These are phyloP conservation scores for Knufia petricola DNA, from an alignment of 2,329 filamentous ascomycete genomes.

Conservation along the genomic window DNA sequence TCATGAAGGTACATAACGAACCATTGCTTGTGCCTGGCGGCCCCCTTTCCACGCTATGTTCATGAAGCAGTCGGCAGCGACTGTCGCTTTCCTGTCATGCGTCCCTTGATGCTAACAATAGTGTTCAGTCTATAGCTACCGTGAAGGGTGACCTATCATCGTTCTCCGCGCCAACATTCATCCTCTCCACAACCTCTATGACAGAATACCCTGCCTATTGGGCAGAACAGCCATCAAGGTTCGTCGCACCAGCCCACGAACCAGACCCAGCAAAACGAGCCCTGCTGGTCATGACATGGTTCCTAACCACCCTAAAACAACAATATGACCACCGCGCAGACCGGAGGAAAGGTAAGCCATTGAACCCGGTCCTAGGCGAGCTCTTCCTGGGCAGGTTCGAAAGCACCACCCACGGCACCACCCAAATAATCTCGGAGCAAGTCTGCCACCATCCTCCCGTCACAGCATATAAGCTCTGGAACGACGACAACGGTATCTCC, in stretches of 20 bases:
- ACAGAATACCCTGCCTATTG: slow-evolving; percentile 51
- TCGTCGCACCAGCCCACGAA: slow-evolving; percentile 74
- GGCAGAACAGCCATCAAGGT: slow-evolving; percentile 66
- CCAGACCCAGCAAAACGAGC: slow-evolving; percentile 71
- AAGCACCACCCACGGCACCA: slow-evolving; percentile 15
- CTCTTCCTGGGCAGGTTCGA: slow-evolving; percentile 20
- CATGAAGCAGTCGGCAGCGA: too few relatives aligned
- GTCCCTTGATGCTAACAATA: not conserved
- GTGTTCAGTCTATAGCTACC: slow-evolving; percentile 54
- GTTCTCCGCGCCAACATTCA: slow-evolving; percentile 52
- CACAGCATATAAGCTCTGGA: slow-evolving; percentile 21
- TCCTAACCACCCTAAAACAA: slow-evolving; percentile 85
- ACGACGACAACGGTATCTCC: slow-evolving; percentile 19
- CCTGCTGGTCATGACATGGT: slow-evolving; percentile 85
- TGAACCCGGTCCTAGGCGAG: slow-evolving; percentile 22
- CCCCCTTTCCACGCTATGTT: not conserved
- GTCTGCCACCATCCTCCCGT: slow-evolving; percentile 23
- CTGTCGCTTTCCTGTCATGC: too few relatives aligned
- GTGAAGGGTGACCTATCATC: slow-evolving; percentile 76
- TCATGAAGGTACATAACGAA: slow-evolving; percentile 3
- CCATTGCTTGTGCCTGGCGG: not conserved
- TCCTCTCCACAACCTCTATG: slow-evolving; percentile 19
- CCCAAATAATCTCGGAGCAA: slow-evolving; percentile 20
- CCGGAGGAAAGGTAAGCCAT: slow-evolving; percentile 22
- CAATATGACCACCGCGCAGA: slow-evolving; percentile 43